phyloP scores from a whole-genome alignment of 2,329 filamentous ascomycete genomes.

The Coniochaeta sp. region DNA sequence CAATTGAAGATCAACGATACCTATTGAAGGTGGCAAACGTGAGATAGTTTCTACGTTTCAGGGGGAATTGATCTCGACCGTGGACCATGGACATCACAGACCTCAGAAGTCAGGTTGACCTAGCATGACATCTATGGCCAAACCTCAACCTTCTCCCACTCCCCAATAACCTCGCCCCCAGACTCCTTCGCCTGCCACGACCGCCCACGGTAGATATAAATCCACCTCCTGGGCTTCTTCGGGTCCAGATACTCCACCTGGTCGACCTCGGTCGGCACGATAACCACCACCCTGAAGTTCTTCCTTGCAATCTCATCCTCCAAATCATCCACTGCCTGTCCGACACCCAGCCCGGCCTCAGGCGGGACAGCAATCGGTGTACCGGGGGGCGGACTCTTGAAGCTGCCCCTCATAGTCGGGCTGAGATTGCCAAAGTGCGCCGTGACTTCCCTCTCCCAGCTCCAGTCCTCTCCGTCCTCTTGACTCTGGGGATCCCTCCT shows the following conservation, averaged over 20 bases:
- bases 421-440: conserved; percentile 85
- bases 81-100: too few species aligned
- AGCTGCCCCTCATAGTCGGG: conserved; percentile 70
- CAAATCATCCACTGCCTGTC: conserved; percentile 62
- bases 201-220: conserved; percentile 51
- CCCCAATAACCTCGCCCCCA: conserved; percentile 28
- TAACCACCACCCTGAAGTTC: conserved; percentile 79
- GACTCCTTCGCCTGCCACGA: conserved; percentile 23
- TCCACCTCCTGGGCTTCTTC: conserved; percentile 53
- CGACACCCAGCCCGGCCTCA: conserved; percentile 34
- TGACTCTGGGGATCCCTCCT: conserved; percentile 22
- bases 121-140: conserved; percentile 50
- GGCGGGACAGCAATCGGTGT: conserved; percentile 45
- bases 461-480: conserved; percentile 47
- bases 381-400: conserved; percentile 66
- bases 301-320: conserved; percentile 61
- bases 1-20: background rate
- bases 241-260: conserved; percentile 63
- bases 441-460: conserved; percentile 71
- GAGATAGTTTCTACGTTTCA: too few species aligned
- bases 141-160: conserved; percentile 63
- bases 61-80: too few species aligned
- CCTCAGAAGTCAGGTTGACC: too few species aligned
- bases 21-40: background rate
- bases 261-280: conserved; percentile 73